Evolutionary conservation across 441 rosid genomes (phyloP).

Genomic region (Brassica hybrid): DNA sequence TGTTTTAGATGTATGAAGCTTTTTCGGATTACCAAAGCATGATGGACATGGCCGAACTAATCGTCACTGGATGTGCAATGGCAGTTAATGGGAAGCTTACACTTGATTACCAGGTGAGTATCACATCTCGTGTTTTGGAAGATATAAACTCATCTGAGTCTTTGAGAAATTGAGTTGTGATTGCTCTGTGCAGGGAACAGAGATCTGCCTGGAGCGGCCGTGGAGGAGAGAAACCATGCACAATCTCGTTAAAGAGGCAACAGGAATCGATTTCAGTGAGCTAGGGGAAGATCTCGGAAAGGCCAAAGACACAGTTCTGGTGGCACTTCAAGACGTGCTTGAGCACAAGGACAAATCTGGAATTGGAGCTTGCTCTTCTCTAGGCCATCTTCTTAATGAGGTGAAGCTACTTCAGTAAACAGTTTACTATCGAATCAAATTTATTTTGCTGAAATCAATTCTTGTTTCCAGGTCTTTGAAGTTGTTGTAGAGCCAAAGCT

Average conservation of each 20-base stretch:
- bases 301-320: slow-evolving; percentile 69
- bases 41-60: slow-evolving; percentile 94
- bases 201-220: slow-evolving; percentile 82
- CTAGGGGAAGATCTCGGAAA: slow-evolving; percentile 59
- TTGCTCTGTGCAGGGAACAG: slow-evolving; percentile 65
- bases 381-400: slow-evolving; percentile 92
- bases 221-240: slow-evolving; percentile 99
- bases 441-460: slow-evolving; percentile 16
- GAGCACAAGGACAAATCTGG: slow-evolving; percentile 76
- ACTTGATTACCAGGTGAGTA: slow-evolving; percentile 79
- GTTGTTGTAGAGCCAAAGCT: slow-evolving; percentile 87
- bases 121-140: too few species aligned
- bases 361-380: slow-evolving; percentile 72
- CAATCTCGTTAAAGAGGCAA: slow-evolving; percentile 84
- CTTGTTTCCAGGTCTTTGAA: slow-evolving; percentile 75
- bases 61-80: slow-evolving; percentile 82
- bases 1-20: slow-evolving; percentile 95
- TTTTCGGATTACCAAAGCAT: slow-evolving; percentile 90
- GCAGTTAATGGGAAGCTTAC: slow-evolving; percentile 79
- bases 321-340: slow-evolving; percentile 56
- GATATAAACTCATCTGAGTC: too few species aligned
- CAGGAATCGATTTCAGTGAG: slow-evolving; percentile 74
- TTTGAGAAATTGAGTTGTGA: slow-evolving; percentile 26
- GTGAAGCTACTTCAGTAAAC: slow-evolving; percentile 40
- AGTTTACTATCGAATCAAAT: not conserved